phyloP scores from a whole-genome alignment of 345 rosid species.

The Syzygium grande region DNA sequence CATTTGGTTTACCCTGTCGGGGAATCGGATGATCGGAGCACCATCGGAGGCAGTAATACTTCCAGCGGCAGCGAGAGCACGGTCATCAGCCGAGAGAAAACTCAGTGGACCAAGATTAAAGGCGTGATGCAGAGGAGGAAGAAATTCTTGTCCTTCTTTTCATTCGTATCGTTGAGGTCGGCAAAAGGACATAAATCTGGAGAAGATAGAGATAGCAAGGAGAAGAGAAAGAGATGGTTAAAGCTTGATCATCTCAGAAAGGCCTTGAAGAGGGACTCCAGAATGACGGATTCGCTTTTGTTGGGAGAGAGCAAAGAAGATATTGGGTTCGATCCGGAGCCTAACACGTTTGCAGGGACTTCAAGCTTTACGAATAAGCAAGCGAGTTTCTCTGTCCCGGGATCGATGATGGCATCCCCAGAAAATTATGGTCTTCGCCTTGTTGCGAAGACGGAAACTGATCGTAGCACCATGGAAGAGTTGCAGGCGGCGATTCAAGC shows the following conservation, averaged over 20 bases:
- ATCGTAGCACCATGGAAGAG: conserved; percentile 84
- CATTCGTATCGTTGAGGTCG: background rate
- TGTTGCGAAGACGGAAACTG: conserved; percentile 27
- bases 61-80: background rate
- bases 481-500: conserved; percentile 95
- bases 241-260: background rate
- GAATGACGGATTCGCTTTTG: background rate
- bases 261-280: background rate
- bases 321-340: background rate
- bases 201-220: background rate
- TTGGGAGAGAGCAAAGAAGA: background rate
- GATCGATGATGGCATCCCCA: conserved; percentile 83
- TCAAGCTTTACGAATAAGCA: background rate
- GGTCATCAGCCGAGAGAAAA: background rate
- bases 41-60: background rate
- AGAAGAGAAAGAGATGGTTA: background rate
- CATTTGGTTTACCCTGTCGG: conserved; percentile 23
- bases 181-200: background rate
- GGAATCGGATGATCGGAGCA: conserved; percentile 22
- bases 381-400: conserved; percentile 59
- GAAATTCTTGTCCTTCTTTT: background rate
- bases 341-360: background rate
- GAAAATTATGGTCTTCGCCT: conserved; percentile 69
- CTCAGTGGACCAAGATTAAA: background rate
- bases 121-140: background rate